Percentiles rank a stretch among this genome's conserved stretches.
Evolutionary conservation across 208 protist species (phyloP).

Genomic region (Herpetomonas tarakana): DNA sequence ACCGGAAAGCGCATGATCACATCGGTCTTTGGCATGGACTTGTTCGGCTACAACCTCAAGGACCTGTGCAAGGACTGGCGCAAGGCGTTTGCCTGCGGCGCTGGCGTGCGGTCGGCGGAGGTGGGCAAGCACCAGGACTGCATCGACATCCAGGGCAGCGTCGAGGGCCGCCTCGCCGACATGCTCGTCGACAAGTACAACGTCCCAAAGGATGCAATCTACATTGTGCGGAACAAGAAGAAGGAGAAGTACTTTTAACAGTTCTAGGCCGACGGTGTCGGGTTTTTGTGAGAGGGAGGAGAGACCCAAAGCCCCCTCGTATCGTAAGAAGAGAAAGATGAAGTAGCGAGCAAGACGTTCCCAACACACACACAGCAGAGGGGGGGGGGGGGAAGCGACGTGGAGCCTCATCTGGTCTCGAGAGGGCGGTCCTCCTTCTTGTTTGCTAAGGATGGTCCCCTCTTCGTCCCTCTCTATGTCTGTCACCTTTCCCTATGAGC

Average conservation of each 20-base stretch:
- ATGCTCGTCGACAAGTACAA: slow-evolving; percentile 73
- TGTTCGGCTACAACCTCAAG: slow-evolving; percentile 86
- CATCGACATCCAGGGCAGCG: slow-evolving; percentile 83
- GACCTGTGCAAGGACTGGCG: slow-evolving; percentile 78
- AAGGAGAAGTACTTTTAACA: slow-evolving; percentile 44
- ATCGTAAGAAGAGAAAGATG: not conserved
- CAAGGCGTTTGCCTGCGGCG: slow-evolving; percentile 85
- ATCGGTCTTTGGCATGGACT: slow-evolving; percentile 76
- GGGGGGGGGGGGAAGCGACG: no score
- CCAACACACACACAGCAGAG: no score
- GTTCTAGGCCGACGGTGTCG: not conserved
- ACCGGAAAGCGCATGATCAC: slow-evolving; percentile 67
- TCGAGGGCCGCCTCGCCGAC: slow-evolving; percentile 58
- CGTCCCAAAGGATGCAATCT: slow-evolving; percentile 73
- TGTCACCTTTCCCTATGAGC: no score
- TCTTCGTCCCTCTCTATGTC: no score
- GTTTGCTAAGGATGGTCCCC: no score
- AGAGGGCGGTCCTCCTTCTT: no score
- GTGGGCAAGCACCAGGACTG: slow-evolving; percentile 63
- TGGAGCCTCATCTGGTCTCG: no score
- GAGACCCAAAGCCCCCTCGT: not conserved
- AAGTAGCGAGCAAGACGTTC: no score
- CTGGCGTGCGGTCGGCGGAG: slow-evolving; percentile 58
- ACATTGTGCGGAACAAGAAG: slow-evolving; percentile 74
- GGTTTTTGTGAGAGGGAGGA: not conserved